Percentiles rank a stretch among this genome's conserved stretches.
phyloP scores from a whole-genome alignment of 345 rosid genomes.

The Microcos paniculata region DNA sequence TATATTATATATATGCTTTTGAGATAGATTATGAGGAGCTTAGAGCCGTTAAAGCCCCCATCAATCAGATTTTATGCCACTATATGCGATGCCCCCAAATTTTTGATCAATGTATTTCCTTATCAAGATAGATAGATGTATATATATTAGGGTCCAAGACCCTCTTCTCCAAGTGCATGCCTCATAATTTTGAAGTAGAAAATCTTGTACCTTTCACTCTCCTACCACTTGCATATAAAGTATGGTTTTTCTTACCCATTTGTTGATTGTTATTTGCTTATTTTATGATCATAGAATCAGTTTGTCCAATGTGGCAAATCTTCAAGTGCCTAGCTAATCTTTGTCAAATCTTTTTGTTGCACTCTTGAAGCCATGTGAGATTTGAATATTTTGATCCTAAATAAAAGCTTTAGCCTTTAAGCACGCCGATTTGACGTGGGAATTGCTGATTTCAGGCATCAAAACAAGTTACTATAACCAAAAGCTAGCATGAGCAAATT shows the following conservation, averaged over 20 bases:
- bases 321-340: not conserved
- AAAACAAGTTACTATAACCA: not conserved
- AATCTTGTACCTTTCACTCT: constrained; percentile 10
- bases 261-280: not conserved
- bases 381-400: not conserved
- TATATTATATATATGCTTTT: not conserved
- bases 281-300: not conserved
- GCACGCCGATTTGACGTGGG: constrained; percentile 8
- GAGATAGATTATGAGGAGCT: constrained; percentile 13
- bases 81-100: not conserved
- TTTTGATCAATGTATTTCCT: not conserved
- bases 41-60: constrained; percentile 21
- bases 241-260: not conserved
- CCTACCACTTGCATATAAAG: not conserved
- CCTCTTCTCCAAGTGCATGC: not conserved
- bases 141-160: no score
- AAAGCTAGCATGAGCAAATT: not conserved
- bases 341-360: constrained; percentile 10
- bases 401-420: not conserved
- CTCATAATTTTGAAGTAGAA: not conserved
- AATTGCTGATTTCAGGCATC: not conserved
- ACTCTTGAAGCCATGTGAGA: not conserved
- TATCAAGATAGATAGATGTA: constrained; percentile 9
- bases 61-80: constrained; percentile 28
- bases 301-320: not conserved